Evolutionary conservation across 2,329 filamentous ascomycete genomes (phyloP), one percentile per base, ranked within the genome.

Genomic region (Chaetomium olivaceum): DNA sequence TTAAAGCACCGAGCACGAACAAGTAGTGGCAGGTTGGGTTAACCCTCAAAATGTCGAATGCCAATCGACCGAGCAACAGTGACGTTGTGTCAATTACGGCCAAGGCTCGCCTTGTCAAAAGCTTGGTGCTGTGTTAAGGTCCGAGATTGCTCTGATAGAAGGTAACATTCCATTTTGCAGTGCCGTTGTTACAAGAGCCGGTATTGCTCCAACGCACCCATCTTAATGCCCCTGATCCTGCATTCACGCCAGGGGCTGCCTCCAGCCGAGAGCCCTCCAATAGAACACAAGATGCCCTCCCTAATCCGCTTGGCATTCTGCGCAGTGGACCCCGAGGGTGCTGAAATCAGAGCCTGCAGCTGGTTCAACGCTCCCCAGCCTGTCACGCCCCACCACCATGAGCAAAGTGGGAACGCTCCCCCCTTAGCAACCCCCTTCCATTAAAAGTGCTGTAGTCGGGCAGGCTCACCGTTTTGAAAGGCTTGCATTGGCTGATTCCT

Each of bases 401-500:
- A 50, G 57, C 29, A 11, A 39, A 65, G 63, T 66, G 67, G 64
- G 58, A 61, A 64, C 57, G 21, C 14, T 63, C 51, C 55, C 61
- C 39, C 67, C 65, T 64, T 69, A 43, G 19, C 31, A 48, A n/a
- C 48, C 62, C 64, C 61, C 58, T 57, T 60, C 67, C 63, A 63
- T 68, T 57, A 69, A 68, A 67, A 68, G 39, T 63, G 65, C 67
- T 62, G 63, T 60, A 50, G 59, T 63, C 61, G 64, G 59, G 55
- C 57, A 57, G 65, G 64, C 59, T 66, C 65, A 64, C 67, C 58
- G 55, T 68, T 66, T 67, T 58, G 57, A 62, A 68, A 61, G 57
- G 23, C 57, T 52, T 65, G 62, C 69, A 69, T 67, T 68, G 67
- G 66, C 61, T 65, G 62, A 63, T 69, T 63, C 31, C 27, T 52